A percentile compares a stretch with the other conserved stretches of the same genome.
Conservation (phyloP, 2,329 filamentous ascomycete genomes). For the Colletotrichum sp. region DNA sequence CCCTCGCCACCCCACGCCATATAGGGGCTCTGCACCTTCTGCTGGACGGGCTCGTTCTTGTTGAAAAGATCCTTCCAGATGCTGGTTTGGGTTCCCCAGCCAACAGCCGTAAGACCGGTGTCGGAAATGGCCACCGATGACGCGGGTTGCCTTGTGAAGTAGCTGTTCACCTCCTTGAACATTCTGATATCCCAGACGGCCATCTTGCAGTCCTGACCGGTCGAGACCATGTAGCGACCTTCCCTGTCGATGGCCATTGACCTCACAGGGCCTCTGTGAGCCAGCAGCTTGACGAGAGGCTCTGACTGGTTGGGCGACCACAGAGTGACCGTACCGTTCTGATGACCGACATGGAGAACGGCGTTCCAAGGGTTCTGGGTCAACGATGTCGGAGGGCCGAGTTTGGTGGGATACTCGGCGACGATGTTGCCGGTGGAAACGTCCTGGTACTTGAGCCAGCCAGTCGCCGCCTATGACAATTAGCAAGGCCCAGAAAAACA, state of each 20-base stretch:
- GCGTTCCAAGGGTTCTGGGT: slow-evolving; percentile 92
- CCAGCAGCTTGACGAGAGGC: slow-evolving; percentile 88
- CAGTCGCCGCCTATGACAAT: slow-evolving; percentile 69
- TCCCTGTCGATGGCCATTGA: slow-evolving; percentile 85
- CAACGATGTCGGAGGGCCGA: slow-evolving; percentile 83
- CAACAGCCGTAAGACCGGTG: slow-evolving; percentile 83
- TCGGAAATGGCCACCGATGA: slow-evolving; percentile 89
- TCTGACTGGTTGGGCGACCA: slow-evolving; percentile 94
- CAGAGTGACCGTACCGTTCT: slow-evolving; percentile 91
- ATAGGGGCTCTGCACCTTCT: slow-evolving; percentile 86
- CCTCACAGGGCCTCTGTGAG: slow-evolving; percentile 87
- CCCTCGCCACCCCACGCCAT: slow-evolving; percentile 93
- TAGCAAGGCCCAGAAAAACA: slow-evolving; percentile 17
- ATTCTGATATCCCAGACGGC: slow-evolving; percentile 95
- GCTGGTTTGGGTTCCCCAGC: slow-evolving; percentile 87
- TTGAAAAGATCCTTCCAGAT: slow-evolving; percentile 92
- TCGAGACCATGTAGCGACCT: slow-evolving; percentile 94
- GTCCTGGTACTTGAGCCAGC: slow-evolving; percentile 92
- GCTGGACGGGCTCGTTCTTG: slow-evolving; percentile 71
- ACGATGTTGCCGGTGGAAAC: slow-evolving; percentile 91
- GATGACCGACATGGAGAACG: slow-evolving; percentile 89
- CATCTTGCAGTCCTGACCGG: slow-evolving; percentile 89
- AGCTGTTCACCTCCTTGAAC: slow-evolving; percentile 91
- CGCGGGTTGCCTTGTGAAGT: slow-evolving; percentile 83
- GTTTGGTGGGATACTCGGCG: slow-evolving; percentile 81